Percentiles rank a stretch among this genome's conserved stretches.
These are phyloP conservation scores for Monosporascus sp. DNA, from an alignment of 2,329 filamentous ascomycete species.

Conservation along the genomic window DNA sequence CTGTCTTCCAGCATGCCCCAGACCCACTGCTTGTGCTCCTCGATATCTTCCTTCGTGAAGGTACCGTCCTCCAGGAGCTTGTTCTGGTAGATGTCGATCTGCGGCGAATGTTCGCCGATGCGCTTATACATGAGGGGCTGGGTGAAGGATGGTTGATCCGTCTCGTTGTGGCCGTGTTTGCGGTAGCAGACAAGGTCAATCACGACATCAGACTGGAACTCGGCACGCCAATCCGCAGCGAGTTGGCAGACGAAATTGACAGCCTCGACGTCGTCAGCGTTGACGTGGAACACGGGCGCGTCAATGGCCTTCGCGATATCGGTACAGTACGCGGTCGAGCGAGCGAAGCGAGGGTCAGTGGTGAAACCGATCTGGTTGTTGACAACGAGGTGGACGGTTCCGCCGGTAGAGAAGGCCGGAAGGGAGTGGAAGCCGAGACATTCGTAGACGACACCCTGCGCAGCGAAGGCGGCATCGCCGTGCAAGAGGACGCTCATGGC, in stretches of 20 bases:
- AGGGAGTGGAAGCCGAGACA: slow-evolving; percentile 96
- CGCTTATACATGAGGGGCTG: slow-evolving; percentile 99
- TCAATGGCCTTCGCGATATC: slow-evolving; percentile 99
- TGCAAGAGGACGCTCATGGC: slow-evolving; percentile 96
- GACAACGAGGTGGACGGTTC: slow-evolving; percentile 93
- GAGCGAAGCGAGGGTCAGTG: slow-evolving; percentile 93
- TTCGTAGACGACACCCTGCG: slow-evolving; percentile 96
- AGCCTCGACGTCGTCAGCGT: slow-evolving; percentile 96
- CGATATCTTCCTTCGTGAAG: slow-evolving; percentile 95
- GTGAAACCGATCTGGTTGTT: slow-evolving; percentile 99
- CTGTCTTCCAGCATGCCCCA: slow-evolving; percentile 99
- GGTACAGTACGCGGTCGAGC: slow-evolving; percentile 97
- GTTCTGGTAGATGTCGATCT: slow-evolving; percentile 87
- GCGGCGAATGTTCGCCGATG: slow-evolving; percentile 76
- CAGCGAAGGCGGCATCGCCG: slow-evolving; percentile 95
- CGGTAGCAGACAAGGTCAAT: slow-evolving; percentile 98
- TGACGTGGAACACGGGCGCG: slow-evolving; percentile 97
- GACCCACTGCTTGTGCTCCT: slow-evolving; percentile 99
- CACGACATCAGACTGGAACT: slow-evolving; percentile 98
- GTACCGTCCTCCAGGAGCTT: slow-evolving; percentile 88
- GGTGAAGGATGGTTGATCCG: slow-evolving; percentile 98
- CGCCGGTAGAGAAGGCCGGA: slow-evolving; percentile 93
- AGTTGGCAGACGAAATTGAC: slow-evolving; percentile 98
- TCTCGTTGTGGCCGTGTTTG: slow-evolving; percentile 99
- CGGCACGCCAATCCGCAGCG: slow-evolving; percentile 93